These are phyloP conservation scores for Zymoseptoria pseudotritici DNA, from an alignment of 2,329 filamentous ascomycete species.

Conservation along the genomic window DNA sequence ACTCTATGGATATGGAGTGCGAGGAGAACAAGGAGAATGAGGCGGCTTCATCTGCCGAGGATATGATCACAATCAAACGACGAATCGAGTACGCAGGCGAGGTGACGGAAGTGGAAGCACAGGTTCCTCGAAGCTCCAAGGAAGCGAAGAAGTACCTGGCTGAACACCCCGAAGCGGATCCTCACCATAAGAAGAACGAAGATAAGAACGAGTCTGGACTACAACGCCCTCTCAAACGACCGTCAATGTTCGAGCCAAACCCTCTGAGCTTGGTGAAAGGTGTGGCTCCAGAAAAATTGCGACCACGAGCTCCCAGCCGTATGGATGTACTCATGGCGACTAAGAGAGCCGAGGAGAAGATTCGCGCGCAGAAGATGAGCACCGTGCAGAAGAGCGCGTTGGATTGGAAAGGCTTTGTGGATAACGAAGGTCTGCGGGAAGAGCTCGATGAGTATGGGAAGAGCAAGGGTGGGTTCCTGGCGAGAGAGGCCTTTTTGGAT, in stretches of 20 bases:
- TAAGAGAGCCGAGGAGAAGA: constrained; percentile 28
- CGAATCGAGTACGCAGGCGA: constrained; percentile 53
- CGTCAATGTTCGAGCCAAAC: constrained; percentile 46
- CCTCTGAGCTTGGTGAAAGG: constrained; percentile 41
- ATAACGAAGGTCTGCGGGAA: constrained; percentile 53
- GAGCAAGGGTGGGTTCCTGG: constrained; percentile 55
- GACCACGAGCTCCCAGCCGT: constrained; percentile 27
- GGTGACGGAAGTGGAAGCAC: constrained; percentile 46
- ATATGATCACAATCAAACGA: constrained; percentile 49
- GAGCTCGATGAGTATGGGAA: constrained; percentile 55
- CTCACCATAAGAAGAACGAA: constrained; percentile 18
- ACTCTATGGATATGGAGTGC: constrained; percentile 16
- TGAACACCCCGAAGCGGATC: constrained; percentile 32
- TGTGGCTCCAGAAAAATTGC: constrained; percentile 38
- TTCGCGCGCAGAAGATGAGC: constrained; percentile 51
- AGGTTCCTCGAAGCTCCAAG: constrained; percentile 46
- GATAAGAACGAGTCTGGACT: constrained; percentile 28
- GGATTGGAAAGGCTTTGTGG: constrained; percentile 59
- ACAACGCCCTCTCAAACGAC: constrained; percentile 37
- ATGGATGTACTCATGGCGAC: constrained; percentile 27
- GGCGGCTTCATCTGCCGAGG: constrained; percentile 26
- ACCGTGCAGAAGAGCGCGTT: constrained; percentile 59
- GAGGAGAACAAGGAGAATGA: constrained; percentile 20
- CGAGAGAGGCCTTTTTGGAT: constrained; percentile 55
- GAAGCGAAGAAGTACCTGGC: constrained; percentile 48